Evolutionary conservation across 371 early-diverging fungal genomes (phyloP).

Genomic region (Mucor lusitanicus): DNA sequence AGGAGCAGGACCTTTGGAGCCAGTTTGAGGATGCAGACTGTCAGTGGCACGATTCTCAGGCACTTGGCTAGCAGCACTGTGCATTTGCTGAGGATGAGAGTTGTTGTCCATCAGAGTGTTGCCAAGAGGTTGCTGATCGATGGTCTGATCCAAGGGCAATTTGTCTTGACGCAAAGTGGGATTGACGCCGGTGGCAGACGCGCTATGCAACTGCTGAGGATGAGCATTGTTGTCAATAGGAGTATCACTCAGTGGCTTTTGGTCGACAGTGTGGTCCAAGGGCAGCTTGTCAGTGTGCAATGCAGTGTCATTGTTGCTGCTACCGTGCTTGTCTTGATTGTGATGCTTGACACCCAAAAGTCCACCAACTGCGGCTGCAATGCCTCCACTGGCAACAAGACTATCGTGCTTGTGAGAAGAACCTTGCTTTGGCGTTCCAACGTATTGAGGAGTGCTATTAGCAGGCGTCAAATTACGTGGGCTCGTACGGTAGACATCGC

Average conservation of each 20-base stretch:
- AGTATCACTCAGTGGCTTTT: background rate
- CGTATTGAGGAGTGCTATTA: background rate
- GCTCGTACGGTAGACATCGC: slow-evolving; percentile 1
- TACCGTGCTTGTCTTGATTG: background rate
- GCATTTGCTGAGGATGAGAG: slow-evolving; percentile 3
- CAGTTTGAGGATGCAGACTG: background rate
- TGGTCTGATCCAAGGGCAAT: background rate
- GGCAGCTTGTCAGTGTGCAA: background rate
- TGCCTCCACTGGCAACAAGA: slow-evolving; percentile 1
- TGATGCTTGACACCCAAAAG: background rate
- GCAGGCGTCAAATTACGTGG: background rate
- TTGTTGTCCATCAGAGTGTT: background rate
- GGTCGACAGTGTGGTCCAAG: background rate
- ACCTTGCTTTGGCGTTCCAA: background rate
- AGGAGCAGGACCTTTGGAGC: background rate
- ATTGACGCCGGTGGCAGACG: background rate
- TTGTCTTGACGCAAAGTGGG: background rate
- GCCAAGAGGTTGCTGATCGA: background rate
- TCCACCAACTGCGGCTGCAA: background rate
- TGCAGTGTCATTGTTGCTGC: background rate
- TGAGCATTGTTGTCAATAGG: background rate
- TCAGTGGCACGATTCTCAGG: background rate
- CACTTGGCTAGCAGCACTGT: background rate
- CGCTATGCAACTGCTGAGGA: background rate
- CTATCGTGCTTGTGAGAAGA: background rate